Conservation (phyloP, 148 eudicot genomes). For the Camellia japonica region DNA sequence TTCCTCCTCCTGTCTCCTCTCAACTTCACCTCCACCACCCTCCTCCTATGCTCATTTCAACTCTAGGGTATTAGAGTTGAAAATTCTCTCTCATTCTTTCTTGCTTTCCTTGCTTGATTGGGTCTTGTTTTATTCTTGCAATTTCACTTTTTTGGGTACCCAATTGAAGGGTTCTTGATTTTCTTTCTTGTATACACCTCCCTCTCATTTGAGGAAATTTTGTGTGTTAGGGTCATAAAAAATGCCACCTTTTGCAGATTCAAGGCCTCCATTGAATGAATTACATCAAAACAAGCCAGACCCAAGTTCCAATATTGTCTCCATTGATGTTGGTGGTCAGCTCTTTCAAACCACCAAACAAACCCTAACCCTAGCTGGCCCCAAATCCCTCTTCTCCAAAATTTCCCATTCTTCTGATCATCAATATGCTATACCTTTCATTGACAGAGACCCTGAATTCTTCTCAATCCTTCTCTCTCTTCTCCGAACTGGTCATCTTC, state of each 20-base stretch:
- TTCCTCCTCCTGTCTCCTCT: not conserved
- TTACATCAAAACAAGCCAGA: slow-evolving; percentile 15
- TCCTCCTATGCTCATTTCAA: no score
- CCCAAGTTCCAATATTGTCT: slow-evolving; percentile 37
- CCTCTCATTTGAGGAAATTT: not conserved
- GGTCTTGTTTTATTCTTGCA: not conserved
- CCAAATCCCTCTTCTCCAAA: slow-evolving; percentile 58
- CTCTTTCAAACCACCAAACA: slow-evolving; percentile 78
- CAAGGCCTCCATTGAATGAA: slow-evolving; percentile 33
- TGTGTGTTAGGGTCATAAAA: not conserved
- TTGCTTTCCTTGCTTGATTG: not conserved
- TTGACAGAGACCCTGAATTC: slow-evolving; percentile 87
- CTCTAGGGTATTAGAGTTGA: not conserved
- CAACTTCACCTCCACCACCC: not conserved
- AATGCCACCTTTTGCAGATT: slow-evolving; percentile 37
- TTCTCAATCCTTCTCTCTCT: slow-evolving; percentile 78
- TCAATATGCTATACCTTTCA: slow-evolving; percentile 41
- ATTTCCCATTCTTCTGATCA: slow-evolving; percentile 28
- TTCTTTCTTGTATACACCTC: not conserved
- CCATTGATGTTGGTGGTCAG: slow-evolving; percentile 87
- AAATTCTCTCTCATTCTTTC: not conserved
- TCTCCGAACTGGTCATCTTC: slow-evolving; percentile 67
- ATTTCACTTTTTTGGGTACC: not conserved
- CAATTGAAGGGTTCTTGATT: not conserved
- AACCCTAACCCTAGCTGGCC: slow-evolving; percentile 68